Percentiles rank a stretch among this genome's conserved stretches.
These are phyloP conservation scores for Parathielavia appendiculata DNA, from an alignment of 495 filamentous ascomycete species.

Conservation along the genomic window DNA sequence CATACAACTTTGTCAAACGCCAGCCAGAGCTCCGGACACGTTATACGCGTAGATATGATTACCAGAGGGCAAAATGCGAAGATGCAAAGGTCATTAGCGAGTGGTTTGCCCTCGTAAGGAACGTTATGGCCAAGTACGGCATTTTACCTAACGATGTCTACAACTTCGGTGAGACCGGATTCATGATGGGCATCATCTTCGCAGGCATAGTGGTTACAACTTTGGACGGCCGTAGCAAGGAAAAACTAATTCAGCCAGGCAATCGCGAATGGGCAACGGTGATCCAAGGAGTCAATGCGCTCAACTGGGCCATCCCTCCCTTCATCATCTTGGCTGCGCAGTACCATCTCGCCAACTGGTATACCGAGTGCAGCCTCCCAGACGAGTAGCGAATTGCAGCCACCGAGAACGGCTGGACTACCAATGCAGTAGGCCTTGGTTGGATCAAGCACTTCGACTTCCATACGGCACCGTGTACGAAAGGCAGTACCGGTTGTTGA, in stretches of 20 bases:
- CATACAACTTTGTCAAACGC: too few relatives aligned
- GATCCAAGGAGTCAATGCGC: too few relatives aligned
- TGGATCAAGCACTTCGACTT: too few relatives aligned
- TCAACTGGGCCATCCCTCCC: too few relatives aligned
- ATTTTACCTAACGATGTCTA: neutral
- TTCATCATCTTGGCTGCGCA: too few relatives aligned
- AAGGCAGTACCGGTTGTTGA: neutral
- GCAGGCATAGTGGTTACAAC: neutral
- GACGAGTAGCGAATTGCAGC: neutral
- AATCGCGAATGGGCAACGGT: neutral
- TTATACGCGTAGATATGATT: too few relatives aligned
- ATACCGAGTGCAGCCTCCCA: conserved; percentile 2
- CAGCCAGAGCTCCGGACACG: too few relatives aligned
- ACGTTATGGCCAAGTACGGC: too few relatives aligned
- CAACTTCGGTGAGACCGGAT: neutral
- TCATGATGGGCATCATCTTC: conserved; percentile 5
- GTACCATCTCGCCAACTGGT: neutral
- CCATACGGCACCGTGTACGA: too few relatives aligned
- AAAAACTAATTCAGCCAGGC: neutral
- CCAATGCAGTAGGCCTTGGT: too few relatives aligned
- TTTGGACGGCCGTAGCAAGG: neutral
- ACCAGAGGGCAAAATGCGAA: neutral
- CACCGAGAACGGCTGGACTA: too few relatives aligned
- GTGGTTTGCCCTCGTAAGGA: neutral
- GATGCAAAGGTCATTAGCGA: neutral